Evolutionary conservation across 805 yeast genomes (phyloP).

Genomic region (Lipomyces spencermartinsiae): DNA sequence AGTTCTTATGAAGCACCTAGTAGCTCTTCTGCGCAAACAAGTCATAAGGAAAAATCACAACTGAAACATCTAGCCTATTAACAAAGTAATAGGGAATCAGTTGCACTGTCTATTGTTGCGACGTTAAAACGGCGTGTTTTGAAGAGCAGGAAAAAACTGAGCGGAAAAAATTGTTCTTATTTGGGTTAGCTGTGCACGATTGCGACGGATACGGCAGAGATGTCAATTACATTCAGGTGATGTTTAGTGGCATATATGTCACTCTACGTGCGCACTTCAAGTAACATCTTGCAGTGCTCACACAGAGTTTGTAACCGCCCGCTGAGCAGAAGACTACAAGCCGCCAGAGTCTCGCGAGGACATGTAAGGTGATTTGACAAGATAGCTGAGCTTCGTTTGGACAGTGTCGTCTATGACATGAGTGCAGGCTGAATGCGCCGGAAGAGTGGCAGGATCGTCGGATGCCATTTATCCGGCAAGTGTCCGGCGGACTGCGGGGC

Average conservation of each 20-base stretch:
- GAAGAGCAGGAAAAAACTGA: constrained; percentile 17
- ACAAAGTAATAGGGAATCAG: constrained; percentile 2
- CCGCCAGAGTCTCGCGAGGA: no score
- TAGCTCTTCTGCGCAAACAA: constrained; percentile 19
- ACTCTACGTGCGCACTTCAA: neutral
- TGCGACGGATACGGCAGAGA: neutral
- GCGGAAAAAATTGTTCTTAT: neutral
- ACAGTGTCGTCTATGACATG: no score
- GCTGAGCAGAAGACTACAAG: no score
- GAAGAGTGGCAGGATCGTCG: no score
- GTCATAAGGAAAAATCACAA: constrained; percentile 18
- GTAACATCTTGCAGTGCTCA: neutral
- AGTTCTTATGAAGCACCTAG: constrained; percentile 35
- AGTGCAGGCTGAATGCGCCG: no score
- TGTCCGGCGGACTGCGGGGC: no score
- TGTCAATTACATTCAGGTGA: neutral
- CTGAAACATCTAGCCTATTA: constrained; percentile 4
- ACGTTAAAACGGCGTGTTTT: constrained; percentile 16
- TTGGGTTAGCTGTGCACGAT: neutral
- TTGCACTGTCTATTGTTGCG: constrained; percentile 37
- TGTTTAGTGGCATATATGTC: neutral
- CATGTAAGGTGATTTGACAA: no score
- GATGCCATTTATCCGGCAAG: no score
- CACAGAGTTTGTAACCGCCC: no score
- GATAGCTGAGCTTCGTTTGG: no score